A percentile compares a stretch with the other conserved stretches of the same genome.
These are phyloP conservation scores for Microdochium bolleyi DNA, from an alignment of 2,329 filamentous ascomycete species.

Conservation along the genomic window DNA sequence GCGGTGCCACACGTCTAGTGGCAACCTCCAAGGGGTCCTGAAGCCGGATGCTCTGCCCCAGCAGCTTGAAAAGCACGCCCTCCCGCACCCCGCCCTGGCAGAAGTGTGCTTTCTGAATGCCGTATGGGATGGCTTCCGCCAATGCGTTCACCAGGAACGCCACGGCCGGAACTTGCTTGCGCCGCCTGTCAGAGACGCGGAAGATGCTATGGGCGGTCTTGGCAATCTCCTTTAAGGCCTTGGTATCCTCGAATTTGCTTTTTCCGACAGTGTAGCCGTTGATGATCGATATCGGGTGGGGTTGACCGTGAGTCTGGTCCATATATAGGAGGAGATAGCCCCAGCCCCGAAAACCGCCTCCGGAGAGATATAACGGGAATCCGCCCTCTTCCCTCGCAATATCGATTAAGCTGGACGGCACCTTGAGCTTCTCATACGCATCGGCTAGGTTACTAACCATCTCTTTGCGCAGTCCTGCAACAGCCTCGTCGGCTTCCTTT, in stretches of 20 bases:
- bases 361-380: slow-evolving; percentile 58
- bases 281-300: slow-evolving; percentile 65
- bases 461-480: slow-evolving; percentile 35
- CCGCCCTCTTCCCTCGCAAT: slow-evolving; percentile 33
- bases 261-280: slow-evolving; percentile 54
- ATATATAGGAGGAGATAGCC: slow-evolving; percentile 56
- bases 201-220: slow-evolving; percentile 35
- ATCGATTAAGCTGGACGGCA: slow-evolving; percentile 42
- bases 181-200: slow-evolving; percentile 56
- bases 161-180: slow-evolving; percentile 60
- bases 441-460: slow-evolving; percentile 42
- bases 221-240: slow-evolving; percentile 14
- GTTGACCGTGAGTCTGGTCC: slow-evolving; percentile 46
- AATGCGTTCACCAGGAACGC: slow-evolving; percentile 59
- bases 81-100: slow-evolving; percentile 66
- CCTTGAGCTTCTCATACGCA: slow-evolving; percentile 42
- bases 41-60: slow-evolving; percentile 35
- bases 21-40: slow-evolving; percentile 53
- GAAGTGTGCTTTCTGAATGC: slow-evolving; percentile 56
- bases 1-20: slow-evolving; percentile 42
- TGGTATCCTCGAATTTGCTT: slow-evolving; percentile 42
- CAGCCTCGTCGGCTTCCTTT: slow-evolving; percentile 30
- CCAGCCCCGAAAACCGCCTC: slow-evolving; percentile 65
- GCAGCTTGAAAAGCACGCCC: slow-evolving; percentile 51
- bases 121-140: slow-evolving; percentile 46